Percentiles rank a stretch among this genome's conserved stretches.
Evolutionary conservation across 129 eudicot genomes (phyloP).

Genomic region (Silybum marianum): DNA sequence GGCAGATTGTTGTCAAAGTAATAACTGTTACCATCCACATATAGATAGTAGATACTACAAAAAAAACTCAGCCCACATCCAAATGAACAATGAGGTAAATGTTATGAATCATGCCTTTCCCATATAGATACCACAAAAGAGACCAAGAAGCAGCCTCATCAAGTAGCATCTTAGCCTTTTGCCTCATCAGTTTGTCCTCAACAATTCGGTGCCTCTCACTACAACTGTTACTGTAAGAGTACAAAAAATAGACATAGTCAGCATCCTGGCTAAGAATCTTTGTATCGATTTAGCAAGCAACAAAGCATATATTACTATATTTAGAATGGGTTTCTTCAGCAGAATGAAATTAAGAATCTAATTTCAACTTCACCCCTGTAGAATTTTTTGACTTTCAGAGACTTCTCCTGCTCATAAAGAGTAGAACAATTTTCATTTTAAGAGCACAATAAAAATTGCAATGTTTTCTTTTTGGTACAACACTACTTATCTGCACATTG

Average conservation of each 20-base stretch:
- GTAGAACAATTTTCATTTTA: background rate
- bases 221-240: slow-evolving; percentile 66
- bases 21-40: background rate
- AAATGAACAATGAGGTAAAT: slow-evolving; percentile 12
- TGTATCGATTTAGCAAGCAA: slow-evolving; percentile 1
- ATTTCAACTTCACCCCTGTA: slow-evolving; percentile 1
- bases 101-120: slow-evolving; percentile 63
- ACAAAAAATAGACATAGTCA: slow-evolving; percentile 16
- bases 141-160: slow-evolving; percentile 99
- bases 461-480: background rate
- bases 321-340: background rate
- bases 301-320: background rate
- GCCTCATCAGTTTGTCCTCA: slow-evolving; percentile 94
- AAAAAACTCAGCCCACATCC: background rate
- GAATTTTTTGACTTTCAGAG: background rate
- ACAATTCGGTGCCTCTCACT: slow-evolving; percentile 73
- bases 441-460: background rate
- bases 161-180: slow-evolving; percentile 78
- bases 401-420: background rate
- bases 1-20: background rate
- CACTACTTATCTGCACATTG: background rate
- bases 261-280: background rate
- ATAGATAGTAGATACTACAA: background rate
- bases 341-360: background rate
- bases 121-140: slow-evolving; percentile 91